Evolutionary conservation across 208 protist species (phyloP), one percentile per base, ranked within the genome.

Genomic region (Acanthamoeba rhysodes): DNA sequence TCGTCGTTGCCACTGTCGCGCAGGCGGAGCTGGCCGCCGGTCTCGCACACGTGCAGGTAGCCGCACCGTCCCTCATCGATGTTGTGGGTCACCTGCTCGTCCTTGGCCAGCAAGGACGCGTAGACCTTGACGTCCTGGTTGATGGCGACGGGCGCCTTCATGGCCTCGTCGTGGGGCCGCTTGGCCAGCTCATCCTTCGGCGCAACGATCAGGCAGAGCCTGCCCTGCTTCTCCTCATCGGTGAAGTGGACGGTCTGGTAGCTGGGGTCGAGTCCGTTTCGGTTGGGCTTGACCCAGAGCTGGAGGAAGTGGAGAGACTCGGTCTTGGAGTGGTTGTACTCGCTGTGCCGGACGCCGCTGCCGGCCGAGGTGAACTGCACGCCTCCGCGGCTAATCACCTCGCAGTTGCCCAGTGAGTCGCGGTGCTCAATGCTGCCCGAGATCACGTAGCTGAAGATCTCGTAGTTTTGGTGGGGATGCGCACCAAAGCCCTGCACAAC

Each of bases 371-470:
- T 96, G 94, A 96, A 96, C 72, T 96, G 96, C 0, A 96, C 94
- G 20, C 34, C 32, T 0, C 96, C 95, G 18, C 96, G 14, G 0
- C 57, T 50, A 4, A 96, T 91, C 24, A 91, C 48, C 94, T 96
- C 94, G 32, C 20, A 2, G 45, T 68, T 90, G 74, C 87, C 1
- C n/a, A 97, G 93, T 16, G 93, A 14, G 48, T 96, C 96, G 72
- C 95, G 0, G 92, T 96, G 96, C 27, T 95, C 96, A 10, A 96
- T 2, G 24, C 29, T 37, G n/a, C 96, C 96, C 41, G 20, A 48
- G n/a, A 96, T 18, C 22, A 96, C 84, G 78, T 96, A 96, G n/a
- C 87, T 96, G 62, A 96, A 87, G 37, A 96, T 96, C 59, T 96
- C 96, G 53, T 96, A 96, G 92, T 96, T 53, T 2, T 2, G 1